Base-by-base conservation (phyloP, 352 stramenopile species). In the Pythium guiyangense region DNA sequence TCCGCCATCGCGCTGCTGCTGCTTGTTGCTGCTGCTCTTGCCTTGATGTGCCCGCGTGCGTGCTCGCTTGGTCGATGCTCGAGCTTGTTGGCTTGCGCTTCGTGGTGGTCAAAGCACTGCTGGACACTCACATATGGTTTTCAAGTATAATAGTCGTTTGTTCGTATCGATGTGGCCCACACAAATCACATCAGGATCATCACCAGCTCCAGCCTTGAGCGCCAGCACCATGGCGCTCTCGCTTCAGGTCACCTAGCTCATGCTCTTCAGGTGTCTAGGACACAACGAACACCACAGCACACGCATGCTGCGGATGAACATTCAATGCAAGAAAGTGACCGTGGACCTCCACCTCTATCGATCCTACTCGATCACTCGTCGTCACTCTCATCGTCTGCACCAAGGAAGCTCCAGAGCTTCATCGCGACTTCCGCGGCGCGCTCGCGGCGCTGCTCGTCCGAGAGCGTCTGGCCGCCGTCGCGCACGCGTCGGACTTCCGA, bases 341-440 rank as follows among this genome's bases (percentile, higher is more conserved):
- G n/a, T n/a, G n/a, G n/a, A n/a, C n/a, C n/a, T n/a, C n/a, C n/a
- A n/a, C 6, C 3, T 34, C 29, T 34, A 34, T 8, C 6, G 29
- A 34, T 34, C 29, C n/a, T 31, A 29, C 18, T n/a, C n/a, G 35
- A 6, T n/a, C 68, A 64, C 29, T 75, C 56, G 5, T 61, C 66
- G 29, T 69, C 64, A n/a, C 59, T 66, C 25, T 74, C 67, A 22
- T 80, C 73, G 34, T 86, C 74, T 0, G 55, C 68, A 15, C 75
- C 80, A 0, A 93, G 56, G 52, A 87, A 69, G 56, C 60, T 80
- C 79, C 74, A 89, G 39, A 93, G 76, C 66, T 86, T 79, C 75
- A 91, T 87, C 29, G 83, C 83, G 35, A 93, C 79, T 25, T 86
- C 73, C 0, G 84, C 77, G 31, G 83, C 83, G 44, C 80, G 80